Base-by-base conservation (phyloP, 1,139 yeast genomes). In the Yamadazyma diospyri region DNA sequence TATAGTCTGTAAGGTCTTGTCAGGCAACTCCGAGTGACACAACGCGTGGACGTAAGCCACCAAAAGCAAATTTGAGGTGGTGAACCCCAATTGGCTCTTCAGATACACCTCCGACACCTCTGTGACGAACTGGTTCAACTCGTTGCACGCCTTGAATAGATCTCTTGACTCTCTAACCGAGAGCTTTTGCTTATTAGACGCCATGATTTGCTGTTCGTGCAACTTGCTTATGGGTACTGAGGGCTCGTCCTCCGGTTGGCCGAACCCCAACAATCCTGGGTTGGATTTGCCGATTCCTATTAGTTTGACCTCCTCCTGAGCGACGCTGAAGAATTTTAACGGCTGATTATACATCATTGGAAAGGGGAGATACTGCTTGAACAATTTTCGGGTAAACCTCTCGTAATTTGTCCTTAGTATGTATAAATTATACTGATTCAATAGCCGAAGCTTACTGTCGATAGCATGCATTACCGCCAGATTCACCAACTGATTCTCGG, bases 281-380 rank as follows among this genome's bases (percentile, higher is more conserved):
- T 48, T 55, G 21, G 53, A 57, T 4, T 53, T 41, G 5, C 61
- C 54, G 23, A 74, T 52, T 1, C 79, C 79, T 10, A 63, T 44
- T 11, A 53, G 29, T 34, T 55, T 37, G 40, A 63, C 62, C 72
- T 76, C 49, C 47, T 61, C 50, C 48, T 61, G 53, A 40, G 92
- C 88, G 12, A 53, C 44, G 22, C 62, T 52, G 46, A 74, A 66
- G 40, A 74, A 70, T 29, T 66, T 64, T 36, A 81, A 50, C 0
- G 95, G 88, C 25, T 84, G 79, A 40, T 78, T 79, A 55, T 85
- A 86, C 74, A 86, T 89, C 81, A 85, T 77, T 5, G 95, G 95
- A 57, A 86, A 86, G 3, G 92, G 86, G 22, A 85, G 61, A 41
- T 78, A 67, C 4, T 60, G 46, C 23, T 74, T 64, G 50, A 82